Base-by-base conservation (phyloP, 768 basidiomycete genomes). In the Podaxis sp. region DNA sequence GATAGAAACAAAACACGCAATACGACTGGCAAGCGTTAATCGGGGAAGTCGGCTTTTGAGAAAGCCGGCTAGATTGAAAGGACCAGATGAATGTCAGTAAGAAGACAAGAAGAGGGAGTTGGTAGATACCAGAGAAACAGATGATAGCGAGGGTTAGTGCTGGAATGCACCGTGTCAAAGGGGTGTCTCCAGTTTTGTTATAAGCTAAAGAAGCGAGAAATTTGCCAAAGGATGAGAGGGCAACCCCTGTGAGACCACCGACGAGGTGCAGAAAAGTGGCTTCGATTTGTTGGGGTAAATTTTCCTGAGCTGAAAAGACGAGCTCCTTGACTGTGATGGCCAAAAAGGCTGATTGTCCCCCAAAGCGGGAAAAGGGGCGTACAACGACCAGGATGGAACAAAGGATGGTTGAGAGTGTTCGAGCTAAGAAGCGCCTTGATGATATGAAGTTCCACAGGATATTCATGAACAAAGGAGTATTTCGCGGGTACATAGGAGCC, bases 261-360 rank as follows among this genome's bases (percentile, higher is more conserved):
- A 74, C 69, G 7, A 80, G 71, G 59, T 81, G 79, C 28, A 83
- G 72, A 17, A 82, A 64, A 1, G 78, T 78, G 1, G 72, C 71
- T 67, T 82, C 82, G 3, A 83, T 65, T 67, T 83, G 80, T 65
- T 83, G 80, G 0, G 82, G 78, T 11, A 84, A 72, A 65, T 72
- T 79, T 44, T 79, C 76, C 65, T 84, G 79, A 2, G 78, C 76
- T 22, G 77, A 76, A 65, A 84, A 83, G 55, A 81, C 75, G 8
- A 82, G 75, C 59, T 83, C 83, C 58, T 82, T 80, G 41, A 83
- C 65, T 4, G 75, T 73, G 11, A 76, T 58, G 11, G 71, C 69
- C 5, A 82, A 72, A 67, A 78, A 82, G 17, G 78, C 80, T 28
- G 66, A 74, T 2, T 60, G 51, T 4, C 80, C 78, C 6, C 80